Base-by-base conservation (phyloP, 2,329 filamentous ascomycete genomes). In the Onygenales sp. region DNA sequence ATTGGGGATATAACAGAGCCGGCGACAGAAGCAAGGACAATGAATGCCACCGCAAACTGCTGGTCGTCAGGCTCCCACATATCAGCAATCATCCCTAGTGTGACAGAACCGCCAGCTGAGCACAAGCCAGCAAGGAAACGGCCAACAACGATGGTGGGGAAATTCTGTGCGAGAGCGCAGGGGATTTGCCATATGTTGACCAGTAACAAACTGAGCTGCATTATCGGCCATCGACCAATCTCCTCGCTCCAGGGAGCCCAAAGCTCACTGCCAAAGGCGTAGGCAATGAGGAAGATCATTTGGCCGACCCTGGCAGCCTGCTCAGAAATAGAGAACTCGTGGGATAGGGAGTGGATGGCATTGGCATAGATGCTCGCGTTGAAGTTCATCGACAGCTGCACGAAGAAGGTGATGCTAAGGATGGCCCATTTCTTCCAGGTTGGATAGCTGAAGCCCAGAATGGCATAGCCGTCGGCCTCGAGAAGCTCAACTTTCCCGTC, bases 181-280 rank as follows among this genome's bases (percentile, higher is more conserved):
- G 84, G 84, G 0, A 89, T 67, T 59, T 88, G 85, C 78, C 81
- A 92, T 50, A 91, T 70, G 63, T 92, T 92, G 64, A 91, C 86
- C 13, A 93, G 72, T 56, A 86, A 76, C 54, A 92, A 71, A 42
- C 82, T 87, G 35, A 81, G 70, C 73, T 91, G 87, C 56, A 92
- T 77, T 48, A 91, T 78, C 2, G 84, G 84, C 76, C 83, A 86
- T 43, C 88, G 80, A 5, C 88, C 88, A 50, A 91, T 77, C 63
- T 93, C 88, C 66, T 93, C 88, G 27, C 82, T 87, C 85, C 87
- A 93, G 0, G 88, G 88, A 0, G 88, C 88, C 88, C 88, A 93
- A 0, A 92, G 77, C 69, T 93, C 88, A 65, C 89, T 92, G 14
- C 89, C 88, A 64, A 93, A 89, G 36, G 86, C 87, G 66, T 93